Conservation (phyloP, 495 filamentous ascomycete genomes). For the Glarea lozoyensis region DNA sequence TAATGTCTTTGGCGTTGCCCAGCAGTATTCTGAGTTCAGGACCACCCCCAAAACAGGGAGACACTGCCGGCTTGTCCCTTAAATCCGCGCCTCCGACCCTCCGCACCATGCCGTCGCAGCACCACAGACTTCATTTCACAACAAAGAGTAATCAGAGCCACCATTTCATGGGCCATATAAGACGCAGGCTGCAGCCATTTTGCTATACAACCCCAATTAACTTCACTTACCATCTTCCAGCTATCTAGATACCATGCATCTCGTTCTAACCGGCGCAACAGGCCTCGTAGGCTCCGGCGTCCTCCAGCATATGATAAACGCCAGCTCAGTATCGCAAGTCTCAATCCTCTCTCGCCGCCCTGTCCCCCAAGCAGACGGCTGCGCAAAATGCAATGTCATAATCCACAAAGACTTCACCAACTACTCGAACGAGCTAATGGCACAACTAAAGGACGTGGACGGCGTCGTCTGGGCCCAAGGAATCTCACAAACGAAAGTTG, state of each 20-base stretch:
- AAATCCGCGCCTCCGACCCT: not conserved
- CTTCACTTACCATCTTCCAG: not conserved
- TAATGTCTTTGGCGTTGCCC: too few species aligned
- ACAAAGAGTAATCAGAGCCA: not conserved
- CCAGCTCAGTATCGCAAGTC: slow-evolving; percentile 46
- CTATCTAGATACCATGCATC: slow-evolving; percentile 47
- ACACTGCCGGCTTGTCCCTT: too few species aligned
- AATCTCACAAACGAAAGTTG: slow-evolving; percentile 46
- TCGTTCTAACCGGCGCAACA: slow-evolving; percentile 69
- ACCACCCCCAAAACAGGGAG: too few species aligned
- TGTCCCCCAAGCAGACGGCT: slow-evolving; percentile 53
- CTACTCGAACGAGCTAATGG: slow-evolving; percentile 45
- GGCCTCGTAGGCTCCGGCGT: slow-evolving; percentile 60
- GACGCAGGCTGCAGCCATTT: not conserved
- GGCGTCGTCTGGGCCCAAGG: slow-evolving; percentile 68
- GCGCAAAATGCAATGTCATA: slow-evolving; percentile 51
- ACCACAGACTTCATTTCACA: not conserved
- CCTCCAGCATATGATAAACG: slow-evolving; percentile 54
- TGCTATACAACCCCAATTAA: not conserved
- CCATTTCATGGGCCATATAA: not conserved
- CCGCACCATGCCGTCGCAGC: too few species aligned
- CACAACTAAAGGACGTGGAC: slow-evolving; percentile 50
- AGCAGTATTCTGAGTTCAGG: too few species aligned
- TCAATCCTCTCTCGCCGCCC: slow-evolving; percentile 58
- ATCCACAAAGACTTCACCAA: slow-evolving; percentile 54